A percentile compares a stretch with the other conserved stretches of the same genome.
Conservation (phyloP, 2,329 filamentous ascomycete species). For the Chrysoporthe cubensis region DNA sequence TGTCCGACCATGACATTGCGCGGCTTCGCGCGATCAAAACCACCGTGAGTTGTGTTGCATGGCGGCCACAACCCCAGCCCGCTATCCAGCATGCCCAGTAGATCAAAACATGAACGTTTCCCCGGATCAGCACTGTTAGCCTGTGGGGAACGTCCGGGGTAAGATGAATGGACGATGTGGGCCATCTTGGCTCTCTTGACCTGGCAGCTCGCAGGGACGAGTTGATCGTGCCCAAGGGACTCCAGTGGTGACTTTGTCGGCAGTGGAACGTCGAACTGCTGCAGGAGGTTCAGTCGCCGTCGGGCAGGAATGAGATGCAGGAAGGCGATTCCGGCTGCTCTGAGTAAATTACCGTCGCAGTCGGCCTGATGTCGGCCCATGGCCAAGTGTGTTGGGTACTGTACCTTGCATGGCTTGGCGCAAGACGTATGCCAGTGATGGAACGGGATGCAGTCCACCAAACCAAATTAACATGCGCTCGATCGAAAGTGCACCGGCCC, state of each 20-base stretch:
- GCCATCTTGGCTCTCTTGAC: not conserved
- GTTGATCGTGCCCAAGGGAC: too few species aligned
- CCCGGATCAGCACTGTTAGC: slow-evolving; percentile 4
- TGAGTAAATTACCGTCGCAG: not conserved
- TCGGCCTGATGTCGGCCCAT: slow-evolving; percentile 9
- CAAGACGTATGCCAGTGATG: not conserved
- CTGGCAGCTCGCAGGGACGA: too few species aligned
- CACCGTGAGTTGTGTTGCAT: not conserved
- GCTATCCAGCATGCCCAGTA: too few species aligned
- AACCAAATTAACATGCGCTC: not conserved
- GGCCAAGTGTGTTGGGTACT: too few species aligned
- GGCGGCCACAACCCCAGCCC: not conserved
- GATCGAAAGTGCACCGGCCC: not conserved
- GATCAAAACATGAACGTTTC: not conserved
- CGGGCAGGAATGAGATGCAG: too few species aligned
- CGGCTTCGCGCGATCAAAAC: too few species aligned
- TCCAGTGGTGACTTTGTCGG: too few species aligned
- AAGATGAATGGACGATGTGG: not conserved
- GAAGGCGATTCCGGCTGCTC: too few species aligned
- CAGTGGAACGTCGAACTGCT: too few species aligned
- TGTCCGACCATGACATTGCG: not conserved
- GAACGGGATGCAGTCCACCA: not conserved
- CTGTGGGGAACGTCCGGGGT: not conserved
- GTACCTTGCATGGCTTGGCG: not conserved
- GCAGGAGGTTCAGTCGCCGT: not conserved